Conservation (phyloP, 2,329 filamentous ascomycete genomes). For the Exutisphaerella laricina region DNA sequence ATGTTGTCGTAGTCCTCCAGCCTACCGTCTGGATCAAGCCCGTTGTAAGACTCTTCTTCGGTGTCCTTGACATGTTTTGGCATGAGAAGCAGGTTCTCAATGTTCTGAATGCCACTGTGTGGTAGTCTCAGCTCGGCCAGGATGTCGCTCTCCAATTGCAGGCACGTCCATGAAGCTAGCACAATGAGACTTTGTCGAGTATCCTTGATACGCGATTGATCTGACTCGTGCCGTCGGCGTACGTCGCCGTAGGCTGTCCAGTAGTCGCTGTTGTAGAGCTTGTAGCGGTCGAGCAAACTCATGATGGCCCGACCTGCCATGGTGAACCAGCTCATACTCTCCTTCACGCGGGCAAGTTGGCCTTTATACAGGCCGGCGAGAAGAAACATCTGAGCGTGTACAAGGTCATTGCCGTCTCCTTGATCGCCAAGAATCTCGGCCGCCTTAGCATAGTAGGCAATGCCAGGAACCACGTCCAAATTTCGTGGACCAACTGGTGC, state of each 20-base stretch:
- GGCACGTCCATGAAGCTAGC: constrained; percentile 84
- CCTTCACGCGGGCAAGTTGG: constrained; percentile 77
- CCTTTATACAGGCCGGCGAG: constrained; percentile 84
- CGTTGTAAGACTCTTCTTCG: constrained; percentile 23
- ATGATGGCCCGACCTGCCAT: constrained; percentile 57
- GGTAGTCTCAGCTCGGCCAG: constrained; percentile 71
- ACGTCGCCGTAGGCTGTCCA: constrained; percentile 36
- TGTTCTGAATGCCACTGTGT: constrained; percentile 54
- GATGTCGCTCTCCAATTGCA: constrained; percentile 92
- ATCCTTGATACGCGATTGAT: constrained; percentile 28
- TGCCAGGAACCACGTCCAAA: constrained; percentile 77
- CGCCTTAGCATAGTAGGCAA: constrained; percentile 84
- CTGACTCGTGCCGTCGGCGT: constrained; percentile 27
- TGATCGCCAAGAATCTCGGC: constrained; percentile 81
- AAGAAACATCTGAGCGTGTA: constrained; percentile 78
- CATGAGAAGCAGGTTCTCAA: constrained; percentile 59
- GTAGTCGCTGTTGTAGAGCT: constrained; percentile 31
- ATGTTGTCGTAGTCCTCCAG: constrained; percentile 34
- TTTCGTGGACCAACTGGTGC: constrained; percentile 24
- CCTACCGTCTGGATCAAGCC: constrained; percentile 18
- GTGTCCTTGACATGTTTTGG: constrained; percentile 52
- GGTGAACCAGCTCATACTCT: constrained; percentile 70
- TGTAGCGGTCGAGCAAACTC: constrained; percentile 69
- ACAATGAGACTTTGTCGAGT: constrained; percentile 40
- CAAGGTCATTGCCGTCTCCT: constrained; percentile 69